Base-by-base conservation (phyloP, 441 rosid species). In the Jatropha podagrica region DNA sequence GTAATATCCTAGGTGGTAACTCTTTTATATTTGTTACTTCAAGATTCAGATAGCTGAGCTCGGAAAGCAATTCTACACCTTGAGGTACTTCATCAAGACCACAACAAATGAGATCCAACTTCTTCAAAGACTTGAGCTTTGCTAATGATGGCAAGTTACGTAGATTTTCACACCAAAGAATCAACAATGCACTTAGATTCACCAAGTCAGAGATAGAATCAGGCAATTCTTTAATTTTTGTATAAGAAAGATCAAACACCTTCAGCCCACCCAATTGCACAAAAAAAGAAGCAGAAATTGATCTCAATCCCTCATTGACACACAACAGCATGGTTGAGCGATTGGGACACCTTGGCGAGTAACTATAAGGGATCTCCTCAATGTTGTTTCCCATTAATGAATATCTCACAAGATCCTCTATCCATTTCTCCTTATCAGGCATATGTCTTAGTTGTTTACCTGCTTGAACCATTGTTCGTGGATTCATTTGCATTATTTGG, bases 121-220 rank as follows among this genome's bases (percentile, higher is more conserved):
- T 60, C 54, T 54, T 65, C 32, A 75, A 65, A 13, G 41, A 37
- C 54, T 4, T 65, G 18, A 80, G 71, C 38, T 46, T 61, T 62
- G n/a, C 64, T 20, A 77, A 15, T 1, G 73, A 44, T 48, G 81
- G 83, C 51, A 80, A 15, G 1, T 12, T 0, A 8, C 17, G 0
- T 58, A 80, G 63, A 0, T 23, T 1, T 0, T 0, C 0, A 18
- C 84, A 83, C 0, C 0, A 0, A 1, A 3, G 1, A 5, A 76
- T 75, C 20, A 74, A 2, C 12, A 83, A 41, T 13, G 80, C 49
- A 26, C 18, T 76, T 42, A 81, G 82, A 55, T 61, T 81, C 4
- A 1, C 48, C 73, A 81, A 46, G 52, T 74, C 13, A 23, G 68
- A 61, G 26, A 83, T 23, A 1, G 80, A 83, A 59, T 59, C 12